Evolutionary conservation across 2,329 filamentous ascomycete species (phyloP), one percentile per base, ranked within the genome.

Genomic region (Neofusicoccum cordaticola): DNA sequence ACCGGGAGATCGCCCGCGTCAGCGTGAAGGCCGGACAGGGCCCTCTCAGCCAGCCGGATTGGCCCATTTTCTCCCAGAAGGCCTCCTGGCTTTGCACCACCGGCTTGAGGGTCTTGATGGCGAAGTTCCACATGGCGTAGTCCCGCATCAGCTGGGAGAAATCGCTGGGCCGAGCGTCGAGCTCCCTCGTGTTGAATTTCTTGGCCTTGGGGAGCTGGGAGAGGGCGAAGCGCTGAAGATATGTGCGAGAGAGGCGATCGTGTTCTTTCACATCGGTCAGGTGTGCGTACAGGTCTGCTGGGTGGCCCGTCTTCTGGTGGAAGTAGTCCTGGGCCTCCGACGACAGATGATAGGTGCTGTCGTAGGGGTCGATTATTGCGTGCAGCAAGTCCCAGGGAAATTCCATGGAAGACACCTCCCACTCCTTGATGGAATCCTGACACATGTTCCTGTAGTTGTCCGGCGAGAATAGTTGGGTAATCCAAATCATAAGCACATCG

Each of bases 11-110:
- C 3, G 76, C 74, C 7, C 78, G 74, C 0, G 66, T 34, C 1
- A 82, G 50, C 0, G 78, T 82, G 1, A 73, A 75, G 0, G 70
- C 62, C 0, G 76, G 50, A 1, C 73, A 71, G 0, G 79, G 78
- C 37, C 76, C 76, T 9, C 75, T 71, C 15, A 80, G 74, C 79
- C 79, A 81, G 42, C 78, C 72, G 52, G 75, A 70, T 0, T 56
- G 58, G 52, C 75, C 69, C 78, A 81, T 81, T 71, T 81, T 81
- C 35, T 77, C 71, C 58, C 77, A 72, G 61, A 81, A 81, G 12
- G 68, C 63, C 15, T 69, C 68, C 65, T 82, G 79, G 1, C 79
- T 76, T 12, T 69, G 61, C 41, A 81, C 77, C 27, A 75, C 75
- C 12, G 71, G 73, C 0, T 68, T 62, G 11, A 78, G 71, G 4